Conservation (phyloP, 2,329 filamentous ascomycete species). For the Botrytis squamosa region DNA sequence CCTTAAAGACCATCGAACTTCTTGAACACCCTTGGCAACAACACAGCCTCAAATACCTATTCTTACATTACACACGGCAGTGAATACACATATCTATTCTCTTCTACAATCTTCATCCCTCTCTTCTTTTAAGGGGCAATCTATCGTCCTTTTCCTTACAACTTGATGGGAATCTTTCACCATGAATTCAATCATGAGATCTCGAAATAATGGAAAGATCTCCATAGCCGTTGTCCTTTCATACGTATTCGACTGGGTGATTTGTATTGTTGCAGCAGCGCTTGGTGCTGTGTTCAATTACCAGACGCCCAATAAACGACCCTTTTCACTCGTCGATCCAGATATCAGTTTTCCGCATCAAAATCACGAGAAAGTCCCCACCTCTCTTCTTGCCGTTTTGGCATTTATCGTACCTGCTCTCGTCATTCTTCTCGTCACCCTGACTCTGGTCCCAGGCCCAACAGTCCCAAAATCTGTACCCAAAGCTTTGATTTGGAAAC, state of each 20-base stretch:
- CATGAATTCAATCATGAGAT: constrained; percentile 15
- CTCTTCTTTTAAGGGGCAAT: background rate
- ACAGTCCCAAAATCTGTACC: constrained; percentile 64
- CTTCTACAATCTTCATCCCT: background rate
- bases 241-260: constrained; percentile 20
- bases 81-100: background rate
- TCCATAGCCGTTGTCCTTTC: constrained; percentile 15
- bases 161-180: background rate
- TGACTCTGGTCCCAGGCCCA: constrained; percentile 71
- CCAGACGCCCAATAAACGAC: constrained; percentile 60
- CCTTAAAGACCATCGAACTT: background rate
- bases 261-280: constrained; percentile 14
- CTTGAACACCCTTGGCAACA: background rate
- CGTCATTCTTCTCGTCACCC: constrained; percentile 65
- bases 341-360: constrained; percentile 75
- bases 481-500: constrained; percentile 65
- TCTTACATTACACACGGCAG: background rate
- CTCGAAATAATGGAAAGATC: constrained; percentile 15
- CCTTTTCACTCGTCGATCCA: constrained; percentile 71
- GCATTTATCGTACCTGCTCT: constrained; percentile 62
- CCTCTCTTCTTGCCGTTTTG: constrained; percentile 62
- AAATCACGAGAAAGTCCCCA: constrained; percentile 69
- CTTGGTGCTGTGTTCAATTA: constrained; percentile 14
- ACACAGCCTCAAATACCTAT: constrained; percentile 9
- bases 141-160: background rate